Conservation (phyloP, 495 filamentous ascomycete species). For the Margaritispora aquatica region DNA sequence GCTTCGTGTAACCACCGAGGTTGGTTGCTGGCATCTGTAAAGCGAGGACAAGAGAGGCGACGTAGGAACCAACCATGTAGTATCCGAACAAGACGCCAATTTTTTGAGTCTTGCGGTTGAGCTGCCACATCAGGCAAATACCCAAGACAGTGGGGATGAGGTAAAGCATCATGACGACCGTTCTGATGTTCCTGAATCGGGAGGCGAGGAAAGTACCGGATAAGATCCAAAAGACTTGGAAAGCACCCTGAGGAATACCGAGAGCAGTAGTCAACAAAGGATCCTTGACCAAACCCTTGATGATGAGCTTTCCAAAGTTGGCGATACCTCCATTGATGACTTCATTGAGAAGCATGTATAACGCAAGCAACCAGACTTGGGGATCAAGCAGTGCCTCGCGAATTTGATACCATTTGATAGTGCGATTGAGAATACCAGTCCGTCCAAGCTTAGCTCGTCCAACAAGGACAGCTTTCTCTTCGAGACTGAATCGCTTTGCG, state of each 20-base stretch:
- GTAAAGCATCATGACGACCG: conserved; percentile 33
- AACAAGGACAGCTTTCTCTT: conserved; percentile 50
- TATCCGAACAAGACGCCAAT: conserved; percentile 34
- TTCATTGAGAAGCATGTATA: conserved; percentile 41
- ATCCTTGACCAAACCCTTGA: conserved; percentile 55
- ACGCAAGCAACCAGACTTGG: conserved; percentile 52
- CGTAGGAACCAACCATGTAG: conserved; percentile 35
- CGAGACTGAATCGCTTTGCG: conserved; percentile 47
- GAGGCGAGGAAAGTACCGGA: conserved; percentile 31
- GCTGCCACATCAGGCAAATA: conserved; percentile 31
- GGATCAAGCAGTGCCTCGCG: conserved; percentile 47
- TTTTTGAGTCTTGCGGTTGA: conserved; percentile 26
- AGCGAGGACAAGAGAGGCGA: conserved; percentile 33
- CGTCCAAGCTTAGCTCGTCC: conserved; percentile 53
- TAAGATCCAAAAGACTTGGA: conserved; percentile 33
- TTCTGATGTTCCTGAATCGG: neutral
- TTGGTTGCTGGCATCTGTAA: conserved; percentile 38
- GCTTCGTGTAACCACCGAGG: conserved; percentile 37
- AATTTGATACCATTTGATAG: conserved; percentile 53
- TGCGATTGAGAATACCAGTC: conserved; percentile 57
- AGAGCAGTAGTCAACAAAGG: conserved; percentile 43
- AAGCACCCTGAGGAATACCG: conserved; percentile 35
- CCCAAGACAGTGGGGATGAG: conserved; percentile 33
- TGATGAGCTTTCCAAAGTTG: conserved; percentile 57
- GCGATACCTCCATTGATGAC: conserved; percentile 48